Evolutionary conservation across 1,139 yeast genomes (phyloP).

Genomic region (Nakaseomyces nivariensis): DNA sequence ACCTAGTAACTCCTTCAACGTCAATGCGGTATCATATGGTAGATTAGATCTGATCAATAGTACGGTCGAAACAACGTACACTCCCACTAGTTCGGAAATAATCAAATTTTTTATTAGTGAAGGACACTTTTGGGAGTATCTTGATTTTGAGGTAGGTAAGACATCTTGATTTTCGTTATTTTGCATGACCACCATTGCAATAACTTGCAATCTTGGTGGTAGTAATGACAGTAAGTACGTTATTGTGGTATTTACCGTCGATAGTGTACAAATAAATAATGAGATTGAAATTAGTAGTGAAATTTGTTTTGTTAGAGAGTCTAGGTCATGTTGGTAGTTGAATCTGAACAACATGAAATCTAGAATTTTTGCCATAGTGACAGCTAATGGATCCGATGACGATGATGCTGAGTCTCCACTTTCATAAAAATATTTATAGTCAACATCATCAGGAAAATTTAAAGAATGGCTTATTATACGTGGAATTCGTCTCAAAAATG

Average conservation of each 20-base stretch:
- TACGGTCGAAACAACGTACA: slow-evolving; percentile 74
- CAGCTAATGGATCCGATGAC: slow-evolving; percentile 50
- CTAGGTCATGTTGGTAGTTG: slow-evolving; percentile 35
- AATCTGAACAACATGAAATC: slow-evolving; percentile 26
- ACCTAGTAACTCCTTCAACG: slow-evolving; percentile 27
- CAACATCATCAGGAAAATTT: slow-evolving; percentile 15
- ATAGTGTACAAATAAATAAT: slow-evolving; percentile 56
- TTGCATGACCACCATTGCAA: slow-evolving; percentile 24
- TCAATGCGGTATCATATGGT: slow-evolving; percentile 46
- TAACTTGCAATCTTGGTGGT: slow-evolving; percentile 23
- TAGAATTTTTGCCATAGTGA: slow-evolving; percentile 48
- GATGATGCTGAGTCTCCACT: slow-evolving; percentile 7
- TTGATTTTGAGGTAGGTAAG: slow-evolving; percentile 8
- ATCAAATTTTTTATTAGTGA: slow-evolving; percentile 38
- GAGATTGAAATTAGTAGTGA: slow-evolving; percentile 57
- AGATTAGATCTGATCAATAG: slow-evolving; percentile 65
- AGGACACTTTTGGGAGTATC: slow-evolving; percentile 11
- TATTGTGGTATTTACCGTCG: slow-evolving; percentile 50
- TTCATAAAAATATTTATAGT: slow-evolving; percentile 13
- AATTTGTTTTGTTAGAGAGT: slow-evolving; percentile 52
- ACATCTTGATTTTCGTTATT: slow-evolving; percentile 17
- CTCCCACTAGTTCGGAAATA: slow-evolving; percentile 62
- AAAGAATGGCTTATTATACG: slow-evolving; percentile 15
- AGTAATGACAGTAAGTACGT: slow-evolving; percentile 27
- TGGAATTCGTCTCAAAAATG: slow-evolving; percentile 22